phyloP scores from a whole-genome alignment of 805 yeast genomes.

The Trichomonascus vanleenenianus region DNA sequence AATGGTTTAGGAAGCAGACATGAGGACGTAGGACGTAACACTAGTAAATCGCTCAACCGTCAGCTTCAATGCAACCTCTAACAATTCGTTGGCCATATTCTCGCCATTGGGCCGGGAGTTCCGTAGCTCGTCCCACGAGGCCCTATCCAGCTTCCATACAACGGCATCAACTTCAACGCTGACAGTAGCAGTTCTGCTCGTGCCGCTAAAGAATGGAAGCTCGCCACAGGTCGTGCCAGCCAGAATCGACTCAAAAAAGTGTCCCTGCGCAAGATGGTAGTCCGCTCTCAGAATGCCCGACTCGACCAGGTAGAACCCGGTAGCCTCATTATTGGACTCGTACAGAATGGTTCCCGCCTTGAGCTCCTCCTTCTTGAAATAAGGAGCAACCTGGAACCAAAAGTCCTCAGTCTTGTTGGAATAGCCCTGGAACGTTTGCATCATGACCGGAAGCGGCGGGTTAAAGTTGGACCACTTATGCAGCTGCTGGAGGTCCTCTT shows the following conservation, averaged over 20 bases:
- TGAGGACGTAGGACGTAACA: conserved; percentile 66
- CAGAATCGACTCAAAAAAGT: conserved; percentile 43
- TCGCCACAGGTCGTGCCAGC: conserved; percentile 77
- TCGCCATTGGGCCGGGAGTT: conserved; percentile 34
- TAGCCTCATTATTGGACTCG: conserved; percentile 38
- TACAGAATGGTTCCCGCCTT: conserved; percentile 40
- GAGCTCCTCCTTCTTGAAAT: conserved; percentile 43
- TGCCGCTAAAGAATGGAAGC: conserved; percentile 31
- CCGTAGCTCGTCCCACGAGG: conserved; percentile 39
- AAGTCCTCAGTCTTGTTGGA: conserved; percentile 43
- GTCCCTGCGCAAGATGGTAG: conserved; percentile 41
- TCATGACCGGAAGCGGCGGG: conserved; percentile 56
- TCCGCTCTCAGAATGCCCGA: conserved; percentile 46
- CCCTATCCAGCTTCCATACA: conserved; percentile 58
- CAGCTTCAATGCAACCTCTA: conserved; percentile 52
- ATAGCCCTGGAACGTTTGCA: conserved; percentile 57
- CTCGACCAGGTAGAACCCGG: conserved; percentile 55
- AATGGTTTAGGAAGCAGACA: conserved; percentile 31
- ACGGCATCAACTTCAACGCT: conserved; percentile 53
- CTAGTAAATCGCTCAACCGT: conserved; percentile 66
- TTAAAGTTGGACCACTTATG: conserved; percentile 30
- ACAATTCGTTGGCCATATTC: conserved; percentile 55
- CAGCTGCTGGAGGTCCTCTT: conserved; percentile 24
- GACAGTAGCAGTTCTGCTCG: conserved; percentile 40
- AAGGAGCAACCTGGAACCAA: conserved; percentile 59